phyloP scores from a whole-genome alignment of 495 filamentous ascomycete species.

The Massariosphaeria phaeospora region DNA sequence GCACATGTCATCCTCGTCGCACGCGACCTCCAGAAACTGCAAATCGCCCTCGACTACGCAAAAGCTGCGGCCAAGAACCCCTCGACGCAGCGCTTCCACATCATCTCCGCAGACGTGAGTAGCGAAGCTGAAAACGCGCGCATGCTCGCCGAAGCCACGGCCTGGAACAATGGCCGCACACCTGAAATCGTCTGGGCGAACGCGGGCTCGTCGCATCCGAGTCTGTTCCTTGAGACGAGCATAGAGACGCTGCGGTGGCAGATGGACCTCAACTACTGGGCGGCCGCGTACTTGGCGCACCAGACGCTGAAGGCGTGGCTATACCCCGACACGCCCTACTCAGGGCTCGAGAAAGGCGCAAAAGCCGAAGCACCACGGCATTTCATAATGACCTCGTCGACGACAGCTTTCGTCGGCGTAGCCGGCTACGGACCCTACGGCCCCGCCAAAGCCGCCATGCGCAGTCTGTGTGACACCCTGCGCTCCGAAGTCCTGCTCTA shows the following conservation, averaged over 20 bases:
- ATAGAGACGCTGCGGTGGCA: slow-evolving; percentile 62
- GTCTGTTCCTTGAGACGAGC: slow-evolving; percentile 71
- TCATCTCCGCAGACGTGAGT: slow-evolving; percentile 79
- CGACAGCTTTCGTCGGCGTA: slow-evolving; percentile 67
- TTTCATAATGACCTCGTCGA: slow-evolving; percentile 80
- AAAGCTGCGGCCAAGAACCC: slow-evolving; percentile 57
- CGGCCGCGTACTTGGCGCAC: slow-evolving; percentile 81
- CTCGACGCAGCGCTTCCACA: slow-evolving; percentile 69
- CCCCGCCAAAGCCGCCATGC: slow-evolving; percentile 79
- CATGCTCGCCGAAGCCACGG: slow-evolving; percentile 64
- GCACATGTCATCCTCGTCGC: slow-evolving; percentile 84
- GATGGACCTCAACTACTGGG: slow-evolving; percentile 91
- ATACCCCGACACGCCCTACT: slow-evolving; percentile 38
- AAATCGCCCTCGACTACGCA: slow-evolving; percentile 62
- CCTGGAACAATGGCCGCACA: slow-evolving; percentile 72
- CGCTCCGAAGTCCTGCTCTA: slow-evolving; percentile 82
- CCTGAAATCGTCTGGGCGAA: slow-evolving; percentile 92
- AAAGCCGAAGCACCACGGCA: slow-evolving; percentile 54
- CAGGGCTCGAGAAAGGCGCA: slow-evolving; percentile 35
- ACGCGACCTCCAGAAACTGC: slow-evolving; percentile 69
- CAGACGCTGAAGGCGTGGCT: slow-evolving; percentile 60
- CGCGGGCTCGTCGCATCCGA: slow-evolving; percentile 70
- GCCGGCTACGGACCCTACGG: slow-evolving; percentile 83
- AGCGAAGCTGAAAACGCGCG: slow-evolving; percentile 58
- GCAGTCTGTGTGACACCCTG: slow-evolving; percentile 75